Evolutionary conservation across 495 filamentous ascomycete species (phyloP).

Genomic region (Beverwykella pulmonaria): DNA sequence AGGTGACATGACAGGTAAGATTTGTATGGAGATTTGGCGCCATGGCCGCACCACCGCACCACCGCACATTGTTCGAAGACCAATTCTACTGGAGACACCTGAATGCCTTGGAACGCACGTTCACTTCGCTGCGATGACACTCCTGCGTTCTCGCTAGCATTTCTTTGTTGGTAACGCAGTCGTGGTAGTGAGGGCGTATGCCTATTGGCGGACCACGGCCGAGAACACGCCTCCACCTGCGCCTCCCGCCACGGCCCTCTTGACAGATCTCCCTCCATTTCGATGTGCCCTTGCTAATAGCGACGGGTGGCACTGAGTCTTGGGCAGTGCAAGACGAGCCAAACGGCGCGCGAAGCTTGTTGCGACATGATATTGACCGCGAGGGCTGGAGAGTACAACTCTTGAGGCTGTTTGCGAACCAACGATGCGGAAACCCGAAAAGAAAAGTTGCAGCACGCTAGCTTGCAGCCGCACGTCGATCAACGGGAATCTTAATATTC

Average conservation of each 20-base stretch:
- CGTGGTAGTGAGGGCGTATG: neutral
- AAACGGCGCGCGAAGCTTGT: neutral
- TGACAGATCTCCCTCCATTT: neutral
- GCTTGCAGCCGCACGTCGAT: constrained; percentile 31
- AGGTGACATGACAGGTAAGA: no score
- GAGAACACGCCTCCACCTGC: neutral
- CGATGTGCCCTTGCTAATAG: neutral
- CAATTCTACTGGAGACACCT: no score
- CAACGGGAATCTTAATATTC: constrained; percentile 24
- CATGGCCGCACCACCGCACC: no score
- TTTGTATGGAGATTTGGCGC: no score
- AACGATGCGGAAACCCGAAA: neutral
- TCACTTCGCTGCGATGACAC: no score
- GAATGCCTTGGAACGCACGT: no score
- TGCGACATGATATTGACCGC: neutral
- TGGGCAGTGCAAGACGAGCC: no score
- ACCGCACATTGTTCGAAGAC: no score
- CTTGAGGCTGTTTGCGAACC: neutral
- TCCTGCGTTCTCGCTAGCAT: neutral
- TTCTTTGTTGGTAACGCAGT: neutral
- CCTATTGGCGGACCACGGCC: neutral
- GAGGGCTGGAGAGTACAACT: neutral
- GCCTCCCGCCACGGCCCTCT: neutral
- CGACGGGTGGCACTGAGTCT: no score
- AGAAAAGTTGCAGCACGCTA: constrained; percentile 9